These are phyloP conservation scores for Gaertneriomyces semiglobifer DNA, from an alignment of 192 early-diverging fungal species.

Conservation along the genomic window DNA sequence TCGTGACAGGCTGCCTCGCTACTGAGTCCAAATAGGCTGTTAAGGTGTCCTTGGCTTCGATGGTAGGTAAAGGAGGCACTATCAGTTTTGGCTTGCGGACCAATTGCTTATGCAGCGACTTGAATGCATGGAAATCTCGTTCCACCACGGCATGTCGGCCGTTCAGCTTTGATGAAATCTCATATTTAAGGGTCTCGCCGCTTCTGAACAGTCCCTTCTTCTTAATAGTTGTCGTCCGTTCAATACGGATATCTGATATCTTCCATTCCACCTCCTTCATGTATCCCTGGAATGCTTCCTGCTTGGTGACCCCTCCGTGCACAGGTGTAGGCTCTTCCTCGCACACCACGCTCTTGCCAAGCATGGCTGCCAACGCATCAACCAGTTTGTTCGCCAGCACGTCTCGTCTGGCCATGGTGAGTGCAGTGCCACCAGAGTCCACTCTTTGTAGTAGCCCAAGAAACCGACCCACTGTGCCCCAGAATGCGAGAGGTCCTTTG, in stretches of 20 bases:
- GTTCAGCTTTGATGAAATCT: slow-evolving; percentile 16
- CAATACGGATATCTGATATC: background rate
- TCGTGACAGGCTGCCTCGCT: background rate
- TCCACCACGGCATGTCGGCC: slow-evolving; percentile 2
- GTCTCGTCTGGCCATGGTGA: slow-evolving; percentile 23
- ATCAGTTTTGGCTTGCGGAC: slow-evolving; percentile 20
- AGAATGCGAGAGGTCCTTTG: slow-evolving; percentile 8
- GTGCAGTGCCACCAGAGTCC: slow-evolving; percentile 27
- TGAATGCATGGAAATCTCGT: slow-evolving; percentile 26
- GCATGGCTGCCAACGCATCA: slow-evolving; percentile 23
- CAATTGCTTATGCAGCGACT: slow-evolving; percentile 24
- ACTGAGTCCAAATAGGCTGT: slow-evolving; percentile 8
- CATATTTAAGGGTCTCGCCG: slow-evolving; percentile 14
- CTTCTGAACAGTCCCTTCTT: slow-evolving; percentile 12
- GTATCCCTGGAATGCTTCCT: no score
- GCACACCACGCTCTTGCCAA: slow-evolving; percentile 20
- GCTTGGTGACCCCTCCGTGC: no score
- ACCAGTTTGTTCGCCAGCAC: slow-evolving; percentile 22
- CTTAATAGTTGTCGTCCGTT: slow-evolving; percentile 5
- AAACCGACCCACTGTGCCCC: slow-evolving; percentile 16
- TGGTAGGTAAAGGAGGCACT: slow-evolving; percentile 20
- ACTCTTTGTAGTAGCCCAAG: slow-evolving; percentile 13
- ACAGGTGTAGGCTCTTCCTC: no score
- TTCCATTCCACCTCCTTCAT: no score
- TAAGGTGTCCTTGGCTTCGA: slow-evolving; percentile 1